A percentile compares a stretch with the other conserved stretches of the same genome.
These are phyloP conservation scores for Taphrina confusa DNA, from an alignment of 1,139 yeast species.

Conservation along the genomic window DNA sequence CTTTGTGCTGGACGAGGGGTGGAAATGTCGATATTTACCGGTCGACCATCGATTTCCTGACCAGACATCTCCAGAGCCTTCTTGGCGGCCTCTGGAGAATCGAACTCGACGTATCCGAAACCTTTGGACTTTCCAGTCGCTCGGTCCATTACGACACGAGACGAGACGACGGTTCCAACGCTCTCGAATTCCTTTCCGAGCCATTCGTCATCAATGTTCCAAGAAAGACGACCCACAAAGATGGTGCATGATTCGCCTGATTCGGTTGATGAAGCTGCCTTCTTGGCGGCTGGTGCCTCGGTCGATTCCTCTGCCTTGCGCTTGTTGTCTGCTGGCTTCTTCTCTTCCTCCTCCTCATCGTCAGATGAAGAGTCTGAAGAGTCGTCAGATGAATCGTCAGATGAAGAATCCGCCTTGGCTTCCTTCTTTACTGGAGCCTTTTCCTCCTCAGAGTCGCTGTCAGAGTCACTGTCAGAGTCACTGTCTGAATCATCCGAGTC, in stretches of 20 bases:
- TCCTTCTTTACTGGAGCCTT: constrained; percentile 16
- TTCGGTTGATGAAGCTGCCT: constrained; percentile 30
- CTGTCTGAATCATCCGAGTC: constrained; percentile 38
- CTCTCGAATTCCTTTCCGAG: constrained; percentile 80
- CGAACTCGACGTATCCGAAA: constrained; percentile 90
- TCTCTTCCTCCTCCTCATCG: constrained; percentile 40
- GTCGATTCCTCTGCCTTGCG: constrained; percentile 41
- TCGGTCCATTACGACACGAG: constrained; percentile 93
- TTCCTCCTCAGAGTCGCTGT: constrained; percentile 43
- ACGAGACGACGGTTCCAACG: constrained; percentile 76
- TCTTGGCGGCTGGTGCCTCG: constrained; percentile 45
- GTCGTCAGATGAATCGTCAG: constrained; percentile 34
- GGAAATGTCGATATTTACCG: constrained; percentile 89
- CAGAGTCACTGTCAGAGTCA: constrained; percentile 44
- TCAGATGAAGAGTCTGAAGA: constrained; percentile 40
- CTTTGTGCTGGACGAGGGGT: constrained; percentile 64
- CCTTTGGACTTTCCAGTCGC: constrained; percentile 93
- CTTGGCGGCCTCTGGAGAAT: constrained; percentile 71
- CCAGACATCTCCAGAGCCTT: constrained; percentile 89
- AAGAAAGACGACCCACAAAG: constrained; percentile 94
- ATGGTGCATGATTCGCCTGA: constrained; percentile 65
- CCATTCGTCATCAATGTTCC: constrained; percentile 97
- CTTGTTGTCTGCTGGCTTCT: constrained; percentile 40
- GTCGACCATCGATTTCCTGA: constrained; percentile 93
- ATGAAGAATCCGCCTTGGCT: constrained; percentile 25